Evolutionary conservation across 257 asterid genomes (phyloP).

Genomic region (Lithospermum erythrorhizon): DNA sequence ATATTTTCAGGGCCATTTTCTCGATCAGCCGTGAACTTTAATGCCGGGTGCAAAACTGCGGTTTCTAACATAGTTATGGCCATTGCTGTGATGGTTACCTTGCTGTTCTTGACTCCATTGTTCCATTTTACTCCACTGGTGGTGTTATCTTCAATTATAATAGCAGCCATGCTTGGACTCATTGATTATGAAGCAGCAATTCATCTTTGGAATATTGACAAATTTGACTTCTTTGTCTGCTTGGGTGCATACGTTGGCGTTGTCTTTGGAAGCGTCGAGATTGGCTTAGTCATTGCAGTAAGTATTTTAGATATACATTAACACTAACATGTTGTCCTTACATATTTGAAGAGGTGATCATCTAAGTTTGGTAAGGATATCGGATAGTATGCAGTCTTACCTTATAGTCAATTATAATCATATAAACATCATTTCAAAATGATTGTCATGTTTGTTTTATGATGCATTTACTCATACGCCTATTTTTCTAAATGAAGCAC

Average conservation of each 20-base stretch:
- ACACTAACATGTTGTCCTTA: too few relatives aligned
- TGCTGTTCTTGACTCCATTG: conserved; percentile 63
- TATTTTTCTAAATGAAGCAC: too few relatives aligned
- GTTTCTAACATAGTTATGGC: conserved; percentile 96
- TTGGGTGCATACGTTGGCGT: conserved; percentile 72
- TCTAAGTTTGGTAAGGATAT: too few relatives aligned
- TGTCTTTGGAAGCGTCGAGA: conserved; percentile 64
- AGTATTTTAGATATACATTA: conserved; percentile 2
- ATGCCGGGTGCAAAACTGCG: conserved; percentile 96
- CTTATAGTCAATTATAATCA: too few relatives aligned
- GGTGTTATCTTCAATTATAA: conserved; percentile 70
- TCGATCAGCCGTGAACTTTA: conserved; percentile 90
- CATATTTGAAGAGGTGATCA: too few relatives aligned
- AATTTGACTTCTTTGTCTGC: conserved; percentile 84
- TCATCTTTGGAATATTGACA: conserved; percentile 80
- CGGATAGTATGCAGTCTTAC: too few relatives aligned
- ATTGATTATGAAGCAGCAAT: conserved; percentile 82
- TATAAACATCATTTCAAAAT: neutral
- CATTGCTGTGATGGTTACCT: conserved; percentile 69
- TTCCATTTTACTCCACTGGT: conserved; percentile 88
- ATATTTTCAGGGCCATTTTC: conserved; percentile 68
- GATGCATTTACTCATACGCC: too few relatives aligned
- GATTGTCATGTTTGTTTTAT: neutral
- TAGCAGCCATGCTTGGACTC: conserved; percentile 93
- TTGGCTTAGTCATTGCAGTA: conserved; percentile 76